Evolutionary conservation across 2,329 filamentous ascomycete species (phyloP).

Genomic region (Aspergillus viridinutans): DNA sequence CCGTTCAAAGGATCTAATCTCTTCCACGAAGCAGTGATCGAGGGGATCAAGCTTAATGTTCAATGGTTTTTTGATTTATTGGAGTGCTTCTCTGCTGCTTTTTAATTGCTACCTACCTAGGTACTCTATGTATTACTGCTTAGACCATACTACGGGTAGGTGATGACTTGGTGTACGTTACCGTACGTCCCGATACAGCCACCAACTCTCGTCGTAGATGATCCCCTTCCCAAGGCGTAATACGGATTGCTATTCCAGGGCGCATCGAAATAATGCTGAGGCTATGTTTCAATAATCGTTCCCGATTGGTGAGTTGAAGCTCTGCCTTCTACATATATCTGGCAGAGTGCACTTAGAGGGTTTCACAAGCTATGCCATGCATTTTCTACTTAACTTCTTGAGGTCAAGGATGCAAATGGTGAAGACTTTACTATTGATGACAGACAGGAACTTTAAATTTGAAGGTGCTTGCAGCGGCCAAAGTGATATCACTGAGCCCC

Average conservation of each 20-base stretch:
- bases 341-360: neutral
- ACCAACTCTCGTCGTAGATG: neutral
- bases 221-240: neutral
- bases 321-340: neutral
- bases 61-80: neutral
- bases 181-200: neutral
- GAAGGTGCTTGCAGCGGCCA: no score
- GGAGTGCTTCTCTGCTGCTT: neutral
- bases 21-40: neutral
- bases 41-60: neutral
- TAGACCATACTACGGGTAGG: no score
- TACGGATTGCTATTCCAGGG: neutral
- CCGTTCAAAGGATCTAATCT: neutral
- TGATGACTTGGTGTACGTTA: neutral
- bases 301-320: neutral
- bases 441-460: neutral
- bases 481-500: neutral
- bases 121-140: neutral
- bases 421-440: neutral
- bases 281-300: conserved; percentile 2
- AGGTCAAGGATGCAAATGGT: neutral
- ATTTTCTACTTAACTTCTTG: neutral
- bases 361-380: neutral
- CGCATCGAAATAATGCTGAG: neutral
- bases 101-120: neutral